Conservation (phyloP, 2,329 filamentous ascomycete species). For the Cercospora sojina region DNA sequence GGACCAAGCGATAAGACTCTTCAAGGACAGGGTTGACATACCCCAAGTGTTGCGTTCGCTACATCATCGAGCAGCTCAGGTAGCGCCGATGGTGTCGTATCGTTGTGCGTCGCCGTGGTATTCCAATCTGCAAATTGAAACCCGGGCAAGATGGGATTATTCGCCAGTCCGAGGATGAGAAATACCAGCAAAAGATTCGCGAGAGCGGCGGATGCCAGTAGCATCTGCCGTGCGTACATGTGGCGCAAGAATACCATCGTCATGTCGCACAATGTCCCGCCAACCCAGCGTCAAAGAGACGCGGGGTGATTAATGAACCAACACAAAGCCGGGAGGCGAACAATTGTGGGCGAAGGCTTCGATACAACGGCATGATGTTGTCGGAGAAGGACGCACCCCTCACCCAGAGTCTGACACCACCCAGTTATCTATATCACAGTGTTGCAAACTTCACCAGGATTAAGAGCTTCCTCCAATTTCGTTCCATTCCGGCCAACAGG, state of each 20-base stretch:
- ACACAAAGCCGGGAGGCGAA: not conserved
- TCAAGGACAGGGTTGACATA: not conserved
- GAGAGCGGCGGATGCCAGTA: not conserved
- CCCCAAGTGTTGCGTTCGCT: not conserved
- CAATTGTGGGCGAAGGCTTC: not conserved
- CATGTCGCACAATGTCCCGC: not conserved
- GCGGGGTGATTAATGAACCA: not conserved
- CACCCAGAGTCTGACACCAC: not conserved
- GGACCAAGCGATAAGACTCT: not conserved
- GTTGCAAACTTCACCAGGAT: not conserved
- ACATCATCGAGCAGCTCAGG: not conserved
- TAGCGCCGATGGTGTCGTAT: not conserved
- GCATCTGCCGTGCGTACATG: not conserved
- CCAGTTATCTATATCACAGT: not conserved
- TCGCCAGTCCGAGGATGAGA: not conserved
- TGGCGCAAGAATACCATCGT: not conserved
- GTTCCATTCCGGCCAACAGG: not conserved
- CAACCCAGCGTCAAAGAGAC: not conserved
- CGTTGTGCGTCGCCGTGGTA: not conserved
- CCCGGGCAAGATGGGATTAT: not conserved
- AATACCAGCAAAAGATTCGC: not conserved
- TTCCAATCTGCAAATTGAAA: not conserved
- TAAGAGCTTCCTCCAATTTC: not conserved
- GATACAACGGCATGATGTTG: not conserved
- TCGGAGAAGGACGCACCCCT: not conserved